These are phyloP conservation scores for Cavenderia fasciculata DNA, from an alignment of 78 protist species.

Conservation along the genomic window DNA sequence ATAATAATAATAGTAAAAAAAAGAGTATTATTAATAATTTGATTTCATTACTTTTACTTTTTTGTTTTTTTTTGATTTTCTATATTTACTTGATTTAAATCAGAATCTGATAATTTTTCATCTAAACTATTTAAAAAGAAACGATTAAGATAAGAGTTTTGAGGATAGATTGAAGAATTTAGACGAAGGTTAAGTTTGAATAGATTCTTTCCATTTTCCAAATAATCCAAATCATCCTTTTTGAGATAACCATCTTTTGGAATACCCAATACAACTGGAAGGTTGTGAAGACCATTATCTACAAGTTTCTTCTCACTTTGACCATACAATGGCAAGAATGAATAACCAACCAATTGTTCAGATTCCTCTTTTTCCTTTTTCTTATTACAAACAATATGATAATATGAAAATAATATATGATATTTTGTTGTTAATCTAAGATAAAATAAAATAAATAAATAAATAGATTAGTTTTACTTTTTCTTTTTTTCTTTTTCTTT, in stretches of 20 bases:
- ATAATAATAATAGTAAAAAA: not conserved
- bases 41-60: not conserved
- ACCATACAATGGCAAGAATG: conserved; percentile 30
- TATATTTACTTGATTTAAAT: conserved; percentile 7
- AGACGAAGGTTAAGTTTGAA: conserved; percentile 39
- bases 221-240: not conserved
- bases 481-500: too few species aligned
- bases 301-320: conserved; percentile 21
- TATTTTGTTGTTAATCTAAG: conserved; percentile 5
- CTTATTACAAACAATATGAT: conserved; percentile 71
- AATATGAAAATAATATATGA: conserved; percentile 56
- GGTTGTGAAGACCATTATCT: conserved; percentile 20
- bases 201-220: conserved; percentile 39
- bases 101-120: not conserved
- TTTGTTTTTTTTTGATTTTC: not conserved
- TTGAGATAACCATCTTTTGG: conserved; percentile 32
- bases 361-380: conserved; percentile 55
- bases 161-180: conserved; percentile 16
- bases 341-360: conserved; percentile 44
- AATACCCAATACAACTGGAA: conserved; percentile 29
- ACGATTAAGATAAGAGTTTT: conserved; percentile 15
- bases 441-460: not conserved
- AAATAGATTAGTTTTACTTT: too few species aligned
- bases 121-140: conserved; percentile 22
- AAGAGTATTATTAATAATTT: not conserved